Base-by-base conservation (phyloP, 306 rosid species). In the Aeschynomene evenia region DNA sequence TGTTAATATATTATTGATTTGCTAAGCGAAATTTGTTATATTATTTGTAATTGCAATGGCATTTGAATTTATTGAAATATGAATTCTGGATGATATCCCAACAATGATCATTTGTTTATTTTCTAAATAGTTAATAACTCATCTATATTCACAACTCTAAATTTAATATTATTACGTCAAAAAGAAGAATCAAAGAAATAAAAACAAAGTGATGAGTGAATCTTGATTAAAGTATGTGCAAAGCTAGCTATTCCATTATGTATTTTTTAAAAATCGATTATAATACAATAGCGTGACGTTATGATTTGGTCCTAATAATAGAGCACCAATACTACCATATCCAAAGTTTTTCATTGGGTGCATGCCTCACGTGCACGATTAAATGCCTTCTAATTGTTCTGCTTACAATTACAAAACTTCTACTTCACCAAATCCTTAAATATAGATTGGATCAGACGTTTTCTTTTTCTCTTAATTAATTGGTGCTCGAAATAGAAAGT, bases 291-390 rank as follows among this genome's bases (percentile, higher is more conserved):
- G 59, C 48, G 59, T 49, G 43, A 66, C 60, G 71, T 31, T 48
- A 9, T 18, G 60, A 49, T 31, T 50, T 31, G 60, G 40, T 19
- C 9, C 13, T 10, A 5, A 37, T 37, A 37, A 37, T 36, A 37
- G n/a, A n/a, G n/a, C n/a, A n/a, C 16, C 53, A 53, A 10, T 13
- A 18, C 18, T 2, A 28, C 49, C 16, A 45, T 15, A n/a, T 16
- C 3, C 51, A 45, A 45, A 45, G 51, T 45, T 2, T 45, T n/a
- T 45, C 19, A 50, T 71, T 34, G 56, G 64, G 63, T 46, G 59
- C 74, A 72, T 78, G 72, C 79, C 76, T 79, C 63, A 36, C 58
- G 64, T 63, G 52, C 53, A 68, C 68, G 80, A 69, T 68, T 74
- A 63, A 55, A 49, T 75, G 63, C 0, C 80, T 58, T 68, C 28